These are phyloP conservation scores for Cruciata laevipes DNA, from an alignment of 257 asterid genomes.

Conservation along the genomic window DNA sequence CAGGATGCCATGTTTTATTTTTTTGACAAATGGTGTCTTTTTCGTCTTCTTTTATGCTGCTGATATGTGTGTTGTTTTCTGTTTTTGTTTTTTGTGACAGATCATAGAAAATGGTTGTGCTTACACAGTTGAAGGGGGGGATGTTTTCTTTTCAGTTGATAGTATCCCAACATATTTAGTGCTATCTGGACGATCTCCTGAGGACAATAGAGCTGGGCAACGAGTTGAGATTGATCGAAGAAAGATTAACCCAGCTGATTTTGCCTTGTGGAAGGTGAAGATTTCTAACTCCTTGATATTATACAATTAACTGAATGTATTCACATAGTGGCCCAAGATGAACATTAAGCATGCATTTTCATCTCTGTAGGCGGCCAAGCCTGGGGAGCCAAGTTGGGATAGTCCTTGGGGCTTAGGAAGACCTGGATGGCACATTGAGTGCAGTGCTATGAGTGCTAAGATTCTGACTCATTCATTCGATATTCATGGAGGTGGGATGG, in stretches of 20 bases:
- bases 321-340: background rate
- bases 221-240: slow-evolving; percentile 70
- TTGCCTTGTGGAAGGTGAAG: slow-evolving; percentile 87
- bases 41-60: background rate
- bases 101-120: slow-evolving; percentile 60
- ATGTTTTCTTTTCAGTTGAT: slow-evolving; percentile 70
- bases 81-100: slow-evolving; percentile 21
- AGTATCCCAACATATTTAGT: slow-evolving; percentile 57
- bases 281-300: background rate
- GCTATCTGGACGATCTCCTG: slow-evolving; percentile 66
- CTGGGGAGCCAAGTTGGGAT: slow-evolving; percentile 84
- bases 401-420: slow-evolving; percentile 98
- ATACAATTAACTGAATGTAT: background rate
- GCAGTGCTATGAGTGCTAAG: slow-evolving; percentile 93
- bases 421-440: slow-evolving; percentile 96
- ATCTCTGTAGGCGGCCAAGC: slow-evolving; percentile 66
- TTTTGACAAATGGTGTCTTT: background rate
- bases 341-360: background rate
- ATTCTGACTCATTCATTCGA: slow-evolving; percentile 71
- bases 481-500: slow-evolving; percentile 97
- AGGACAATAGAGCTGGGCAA: slow-evolving; percentile 68
- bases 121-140: slow-evolving; percentile 64
- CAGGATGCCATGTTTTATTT: background rate
- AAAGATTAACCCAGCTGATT: slow-evolving; percentile 74
- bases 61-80: background rate